Conservation (phyloP, 768 basidiomycete species). For the Pulveroboletus frians region DNA sequence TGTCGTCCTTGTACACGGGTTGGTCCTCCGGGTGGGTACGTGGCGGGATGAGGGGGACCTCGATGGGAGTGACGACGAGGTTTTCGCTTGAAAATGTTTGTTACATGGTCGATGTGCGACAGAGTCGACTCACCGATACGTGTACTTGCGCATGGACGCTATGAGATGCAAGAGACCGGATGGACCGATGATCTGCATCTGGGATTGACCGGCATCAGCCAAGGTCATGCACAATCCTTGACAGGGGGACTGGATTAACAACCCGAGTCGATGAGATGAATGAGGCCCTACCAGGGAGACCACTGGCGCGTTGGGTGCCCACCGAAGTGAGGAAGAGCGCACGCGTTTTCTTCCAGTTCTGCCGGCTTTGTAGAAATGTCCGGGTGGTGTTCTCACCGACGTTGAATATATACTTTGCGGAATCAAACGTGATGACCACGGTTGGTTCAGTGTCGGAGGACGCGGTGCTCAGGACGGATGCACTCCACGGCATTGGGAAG, state of each 20-base stretch:
- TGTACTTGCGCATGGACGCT: conserved; percentile 64
- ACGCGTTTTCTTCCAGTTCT: conserved; percentile 61
- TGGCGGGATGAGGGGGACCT: conserved; percentile 33
- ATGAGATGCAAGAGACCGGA: conserved; percentile 64
- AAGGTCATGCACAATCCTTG: conserved; percentile 74
- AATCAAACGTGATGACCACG: conserved; percentile 68
- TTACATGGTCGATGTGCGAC: background rate
- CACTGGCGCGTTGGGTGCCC: conserved; percentile 57
- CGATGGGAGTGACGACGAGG: conserved; percentile 42
- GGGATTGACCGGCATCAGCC: conserved; percentile 61
- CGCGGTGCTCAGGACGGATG: conserved; percentile 50
- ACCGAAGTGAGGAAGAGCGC: conserved; percentile 71
- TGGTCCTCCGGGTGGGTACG: conserved; percentile 20
- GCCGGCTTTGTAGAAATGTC: conserved; percentile 61
- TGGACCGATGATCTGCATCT: conserved; percentile 66
- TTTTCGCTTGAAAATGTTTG: conserved; percentile 38
- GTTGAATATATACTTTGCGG: conserved; percentile 85
- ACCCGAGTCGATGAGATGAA: background rate
- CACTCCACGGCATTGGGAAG: conserved; percentile 53
- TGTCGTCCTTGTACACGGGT: conserved; percentile 57
- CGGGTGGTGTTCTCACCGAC: conserved; percentile 77
- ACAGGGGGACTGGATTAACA: background rate
- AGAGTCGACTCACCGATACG: conserved; percentile 47
- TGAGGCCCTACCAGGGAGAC: conserved; percentile 60
- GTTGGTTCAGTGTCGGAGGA: conserved; percentile 81